These are phyloP conservation scores for Myxozyma melibiosi DNA, from an alignment of 805 yeast species.

Conservation along the genomic window DNA sequence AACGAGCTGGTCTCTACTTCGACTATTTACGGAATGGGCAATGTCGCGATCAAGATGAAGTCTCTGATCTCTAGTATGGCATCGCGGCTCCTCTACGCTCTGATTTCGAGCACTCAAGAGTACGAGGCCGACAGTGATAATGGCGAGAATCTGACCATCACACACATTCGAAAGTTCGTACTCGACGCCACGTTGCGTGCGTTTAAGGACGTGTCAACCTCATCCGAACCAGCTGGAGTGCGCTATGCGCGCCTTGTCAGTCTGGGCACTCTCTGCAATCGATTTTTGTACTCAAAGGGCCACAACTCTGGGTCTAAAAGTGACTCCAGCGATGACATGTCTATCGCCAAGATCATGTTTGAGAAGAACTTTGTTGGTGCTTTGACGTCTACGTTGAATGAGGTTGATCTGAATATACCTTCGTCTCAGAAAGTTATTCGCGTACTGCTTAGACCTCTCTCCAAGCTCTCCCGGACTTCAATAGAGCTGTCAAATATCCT, in stretches of 20 bases:
- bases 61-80: constrained; percentile 63
- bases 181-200: constrained; percentile 68
- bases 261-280: constrained; percentile 51
- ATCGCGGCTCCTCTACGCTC: constrained; percentile 59
- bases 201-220: constrained; percentile 53
- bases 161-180: constrained; percentile 71
- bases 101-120: constrained; percentile 62
- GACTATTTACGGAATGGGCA: constrained; percentile 42
- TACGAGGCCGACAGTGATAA: constrained; percentile 38
- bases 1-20: constrained; percentile 70
- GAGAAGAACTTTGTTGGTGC: constrained; percentile 58
- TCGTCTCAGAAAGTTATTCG: constrained; percentile 60
- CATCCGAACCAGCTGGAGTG: constrained; percentile 45
- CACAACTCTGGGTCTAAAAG: constrained; percentile 25
- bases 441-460: constrained; percentile 58
- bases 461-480: constrained; percentile 50
- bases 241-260: constrained; percentile 60
- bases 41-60: constrained; percentile 45
- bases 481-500: constrained; percentile 44
- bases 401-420: constrained; percentile 74
- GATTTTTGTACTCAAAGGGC: constrained; percentile 39
- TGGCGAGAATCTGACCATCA: constrained; percentile 65
- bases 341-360: constrained; percentile 63
- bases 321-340: constrained; percentile 54
- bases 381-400: constrained; percentile 62